Evolutionary conservation across 768 basidiomycete genomes (phyloP).

Genomic region (Lyophyllum decastes): DNA sequence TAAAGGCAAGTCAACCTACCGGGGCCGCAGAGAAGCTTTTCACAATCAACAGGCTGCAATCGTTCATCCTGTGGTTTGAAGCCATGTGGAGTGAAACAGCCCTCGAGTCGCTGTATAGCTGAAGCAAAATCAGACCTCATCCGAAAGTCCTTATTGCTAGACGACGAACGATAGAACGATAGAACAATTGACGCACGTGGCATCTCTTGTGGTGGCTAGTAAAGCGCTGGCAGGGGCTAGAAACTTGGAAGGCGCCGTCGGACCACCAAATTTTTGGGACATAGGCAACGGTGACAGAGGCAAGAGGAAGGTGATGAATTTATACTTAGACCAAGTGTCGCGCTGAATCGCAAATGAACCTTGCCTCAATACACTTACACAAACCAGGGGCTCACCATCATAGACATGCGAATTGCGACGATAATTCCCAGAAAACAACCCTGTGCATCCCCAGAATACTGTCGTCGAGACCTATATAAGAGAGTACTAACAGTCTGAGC

Average conservation of each 20-base stretch:
- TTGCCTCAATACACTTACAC: background rate
- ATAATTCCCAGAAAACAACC: background rate
- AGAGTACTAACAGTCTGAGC: background rate
- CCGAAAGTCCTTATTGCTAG: conserved; percentile 77
- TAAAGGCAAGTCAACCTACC: conserved; percentile 38
- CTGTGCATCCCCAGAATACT: background rate
- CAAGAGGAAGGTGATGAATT: background rate
- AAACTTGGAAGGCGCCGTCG: conserved; percentile 58
- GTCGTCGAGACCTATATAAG: background rate
- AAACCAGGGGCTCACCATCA: background rate
- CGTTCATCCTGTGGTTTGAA: conserved; percentile 68
- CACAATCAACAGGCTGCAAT: conserved; percentile 62
- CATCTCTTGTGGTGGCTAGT: conserved; percentile 46
- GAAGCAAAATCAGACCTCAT: conserved; percentile 34
- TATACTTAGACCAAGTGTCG: background rate
- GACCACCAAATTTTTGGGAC: conserved; percentile 59
- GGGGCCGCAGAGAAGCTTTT: conserved; percentile 69
- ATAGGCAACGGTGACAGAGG: conserved; percentile 1
- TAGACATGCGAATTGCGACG: background rate
- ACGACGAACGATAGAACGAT: conserved; percentile 52
- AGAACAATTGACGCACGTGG: conserved; percentile 46
- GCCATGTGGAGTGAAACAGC: conserved; percentile 77
- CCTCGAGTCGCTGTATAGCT: conserved; percentile 78
- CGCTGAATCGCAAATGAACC: background rate
- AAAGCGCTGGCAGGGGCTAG: conserved; percentile 50